These are phyloP conservation scores for Rugiboletus extremiorientalis DNA, from an alignment of 1,284 basidiomycete genomes.

Conservation along the genomic window DNA sequence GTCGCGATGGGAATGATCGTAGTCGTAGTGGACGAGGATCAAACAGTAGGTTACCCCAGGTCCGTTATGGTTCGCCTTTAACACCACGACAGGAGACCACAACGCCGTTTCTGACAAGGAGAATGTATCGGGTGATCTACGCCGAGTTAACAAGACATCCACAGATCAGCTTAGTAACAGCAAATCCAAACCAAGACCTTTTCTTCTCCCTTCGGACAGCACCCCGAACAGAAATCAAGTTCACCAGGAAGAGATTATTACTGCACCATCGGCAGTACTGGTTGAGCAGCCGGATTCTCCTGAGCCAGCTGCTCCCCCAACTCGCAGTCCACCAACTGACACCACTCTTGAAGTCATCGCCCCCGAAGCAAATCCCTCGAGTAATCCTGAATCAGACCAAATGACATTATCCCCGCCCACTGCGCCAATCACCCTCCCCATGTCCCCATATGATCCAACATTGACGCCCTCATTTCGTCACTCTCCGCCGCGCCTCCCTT, in stretches of 20 bases:
- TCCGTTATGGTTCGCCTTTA: conserved; percentile 1
- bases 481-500: conserved; percentile 65
- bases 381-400: conserved; percentile 8
- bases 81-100: conserved; percentile 33
- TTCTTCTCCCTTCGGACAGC: conserved; percentile 22
- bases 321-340: not conserved
- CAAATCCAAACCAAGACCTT: conserved; percentile 22
- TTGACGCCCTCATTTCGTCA: conserved; percentile 72
- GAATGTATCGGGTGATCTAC: conserved; percentile 34
- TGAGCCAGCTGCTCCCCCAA: conserved; percentile 12
- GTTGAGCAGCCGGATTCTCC: conserved; percentile 18
- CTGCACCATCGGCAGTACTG: conserved; percentile 5
- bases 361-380: not conserved
- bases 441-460: conserved; percentile 71
- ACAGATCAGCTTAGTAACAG: conserved; percentile 16
- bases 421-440: conserved; percentile 41
- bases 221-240: conserved; percentile 11
- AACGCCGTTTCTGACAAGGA: conserved; percentile 31
- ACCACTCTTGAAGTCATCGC: not conserved
- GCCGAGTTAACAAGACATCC: conserved; percentile 25
- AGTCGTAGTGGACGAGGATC: conserved; percentile 55
- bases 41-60: conserved; percentile 48
- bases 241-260: conserved; percentile 9
- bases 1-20: conserved; percentile 65
- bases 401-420: conserved; percentile 19